phyloP scores from a whole-genome alignment of 805 yeast genomes.

The Saccharomycopsis vini region DNA sequence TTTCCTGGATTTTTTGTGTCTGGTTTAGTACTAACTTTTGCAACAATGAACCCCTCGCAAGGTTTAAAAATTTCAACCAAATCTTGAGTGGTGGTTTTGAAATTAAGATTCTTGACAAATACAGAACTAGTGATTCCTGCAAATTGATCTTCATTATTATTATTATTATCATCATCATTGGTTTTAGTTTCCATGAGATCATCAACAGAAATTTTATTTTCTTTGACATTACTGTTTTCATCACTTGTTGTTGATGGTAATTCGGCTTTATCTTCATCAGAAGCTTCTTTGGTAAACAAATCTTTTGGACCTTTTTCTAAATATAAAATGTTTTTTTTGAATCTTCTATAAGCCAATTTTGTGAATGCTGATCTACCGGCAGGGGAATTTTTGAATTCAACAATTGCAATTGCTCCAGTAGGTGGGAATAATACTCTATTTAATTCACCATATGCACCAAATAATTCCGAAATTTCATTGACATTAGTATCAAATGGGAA shows the following conservation, averaged over 20 bases:
- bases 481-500: constrained; percentile 80
- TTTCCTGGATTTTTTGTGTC: constrained; percentile 66
- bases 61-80: constrained; percentile 56
- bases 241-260: constrained; percentile 27
- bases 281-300: constrained; percentile 32
- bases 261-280: constrained; percentile 25
- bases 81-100: constrained; percentile 56
- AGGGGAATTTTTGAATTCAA: constrained; percentile 76
- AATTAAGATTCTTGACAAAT: constrained; percentile 87
- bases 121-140: constrained; percentile 80
- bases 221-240: constrained; percentile 25
- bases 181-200: constrained; percentile 34
- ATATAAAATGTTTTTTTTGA: constrained; percentile 80
- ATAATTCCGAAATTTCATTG: constrained; percentile 75
- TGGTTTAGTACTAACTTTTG: constrained; percentile 79
- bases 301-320: constrained; percentile 90
- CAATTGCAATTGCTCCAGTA: constrained; percentile 90
- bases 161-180: constrained; percentile 25
- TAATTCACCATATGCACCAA: constrained; percentile 70
- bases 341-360: constrained; percentile 77
- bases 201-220: constrained; percentile 35
- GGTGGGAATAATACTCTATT: constrained; percentile 88
- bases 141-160: constrained; percentile 31
- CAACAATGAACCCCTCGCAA: constrained; percentile 71
- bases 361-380: constrained; percentile 85